phyloP scores from a whole-genome alignment of 2,329 filamentous ascomycete species.

The Xylariaceae sp. region DNA sequence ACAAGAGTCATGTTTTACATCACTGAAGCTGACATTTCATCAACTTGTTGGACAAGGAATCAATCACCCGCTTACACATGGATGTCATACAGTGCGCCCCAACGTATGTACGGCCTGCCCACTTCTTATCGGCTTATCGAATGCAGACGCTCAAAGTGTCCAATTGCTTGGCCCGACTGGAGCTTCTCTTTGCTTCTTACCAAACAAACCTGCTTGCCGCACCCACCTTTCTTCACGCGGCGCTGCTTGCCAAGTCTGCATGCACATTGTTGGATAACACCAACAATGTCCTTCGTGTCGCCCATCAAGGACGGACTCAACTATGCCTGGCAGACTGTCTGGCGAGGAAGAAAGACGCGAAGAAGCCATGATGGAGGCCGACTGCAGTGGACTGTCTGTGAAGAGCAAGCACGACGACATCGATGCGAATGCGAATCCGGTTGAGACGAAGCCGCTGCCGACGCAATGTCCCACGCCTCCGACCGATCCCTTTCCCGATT shows the following conservation, averaged over 20 bases:
- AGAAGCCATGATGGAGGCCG: neutral
- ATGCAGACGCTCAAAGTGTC: no score
- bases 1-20: no score
- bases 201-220: no score
- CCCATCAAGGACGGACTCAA: constrained; percentile 8
- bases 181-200: no score
- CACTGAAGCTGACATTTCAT: no score
- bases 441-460: constrained; percentile 3
- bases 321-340: constrained; percentile 16
- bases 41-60: no score
- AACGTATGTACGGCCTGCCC: no score
- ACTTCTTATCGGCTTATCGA: no score
- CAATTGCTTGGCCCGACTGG: no score
- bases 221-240: neutral
- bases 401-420: constrained; percentile 1
- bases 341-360: constrained; percentile 4
- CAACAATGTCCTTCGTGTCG: constrained; percentile 10
- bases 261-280: neutral
- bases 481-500: constrained; percentile 17
- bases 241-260: neutral
- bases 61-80: no score
- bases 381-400: neutral
- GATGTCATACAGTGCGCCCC: no score
- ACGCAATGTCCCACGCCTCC: constrained; percentile 19
- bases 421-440: neutral